Evolutionary conservation across 2,329 filamentous ascomycete genomes (phyloP), one percentile per base, ranked within the genome.

Genomic region (Chalaropsis ovoidea): DNA sequence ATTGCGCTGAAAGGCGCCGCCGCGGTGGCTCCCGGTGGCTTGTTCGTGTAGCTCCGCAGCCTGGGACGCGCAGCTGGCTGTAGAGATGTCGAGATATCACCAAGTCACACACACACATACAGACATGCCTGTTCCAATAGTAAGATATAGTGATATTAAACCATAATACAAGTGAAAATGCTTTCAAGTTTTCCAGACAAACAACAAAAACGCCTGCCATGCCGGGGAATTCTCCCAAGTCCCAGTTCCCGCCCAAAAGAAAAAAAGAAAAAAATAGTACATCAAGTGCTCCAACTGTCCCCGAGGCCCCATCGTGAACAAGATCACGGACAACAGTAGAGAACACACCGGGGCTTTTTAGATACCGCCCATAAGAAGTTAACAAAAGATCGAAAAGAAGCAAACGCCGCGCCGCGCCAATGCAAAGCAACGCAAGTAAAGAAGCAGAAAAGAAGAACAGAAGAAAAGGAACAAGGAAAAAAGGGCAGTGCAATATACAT

Each of bases 1-100:
- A 72, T 85, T 4, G 69, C 73, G 27, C 70, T 84, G 64, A 63
- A 67, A 7, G 58, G 67, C 6, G 17, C 65, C 6, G 17, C 65
- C 6, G 27, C 17, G 10, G 15, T 15, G 31, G 42, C 24, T 35
- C 35, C 39, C 27, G 15, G 24, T 43, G 60, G 27, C 11, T 22
- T 64, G 15, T 64, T 64, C 24, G 35, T 31, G 8, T 64, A 43
- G 52, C 42, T 19, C 19, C 31, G 6, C 2, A 3, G 31, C 31
- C 31, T 31, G 2, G 35, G 1, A 39, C 4, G 1, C 35, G 35
- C 8, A 1, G 35, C 8, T 39, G 63, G n/a, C n/a, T n/a, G n/a
- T n/a, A n/a, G n/a, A n/a, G n/a, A n/a, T n/a, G 27, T 27, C 24
- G 10, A 52, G 22, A 52, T 52, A 22, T 22, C 22, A 49, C 47